These are phyloP conservation scores for Vaccinium vitisidaea DNA, from an alignment of 148 eudicot species.

Conservation along the genomic window DNA sequence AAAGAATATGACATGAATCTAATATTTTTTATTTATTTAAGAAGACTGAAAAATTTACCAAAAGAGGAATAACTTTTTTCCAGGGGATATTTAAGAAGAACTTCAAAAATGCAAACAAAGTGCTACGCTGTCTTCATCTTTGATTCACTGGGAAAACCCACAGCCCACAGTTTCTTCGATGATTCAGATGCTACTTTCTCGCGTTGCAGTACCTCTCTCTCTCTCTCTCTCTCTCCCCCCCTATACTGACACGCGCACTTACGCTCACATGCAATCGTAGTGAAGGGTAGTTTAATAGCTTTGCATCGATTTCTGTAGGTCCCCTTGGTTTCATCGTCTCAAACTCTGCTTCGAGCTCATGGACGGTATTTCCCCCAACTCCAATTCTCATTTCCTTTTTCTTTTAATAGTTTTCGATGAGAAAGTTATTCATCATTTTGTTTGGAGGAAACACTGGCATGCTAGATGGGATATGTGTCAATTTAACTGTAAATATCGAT, in stretches of 20 bases:
- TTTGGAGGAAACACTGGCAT: neutral
- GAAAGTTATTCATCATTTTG: neutral
- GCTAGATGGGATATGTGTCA: neutral
- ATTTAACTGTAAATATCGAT: neutral
- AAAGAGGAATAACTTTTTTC: too few species aligned
- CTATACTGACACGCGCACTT: neutral
- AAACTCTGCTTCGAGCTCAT: neutral
- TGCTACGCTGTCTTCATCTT: neutral
- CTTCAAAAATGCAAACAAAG: neutral
- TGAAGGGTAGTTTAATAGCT: neutral
- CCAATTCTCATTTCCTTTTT: neutral
- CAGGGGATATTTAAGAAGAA: too few species aligned
- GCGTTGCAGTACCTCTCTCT: neutral
- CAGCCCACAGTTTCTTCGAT: neutral
- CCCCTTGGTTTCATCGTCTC: neutral
- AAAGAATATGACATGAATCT: too few species aligned
- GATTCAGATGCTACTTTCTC: neutral
- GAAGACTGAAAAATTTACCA: too few species aligned
- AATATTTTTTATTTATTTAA: too few species aligned
- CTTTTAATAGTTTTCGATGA: neutral
- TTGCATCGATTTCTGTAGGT: neutral
- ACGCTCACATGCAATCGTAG: neutral
- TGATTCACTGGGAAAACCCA: neutral
- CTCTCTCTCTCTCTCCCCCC: neutral
- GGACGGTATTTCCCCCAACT: neutral